Evolutionary conservation across 345 rosid species (phyloP).

Genomic region (Eucalyptus regnans): DNA sequence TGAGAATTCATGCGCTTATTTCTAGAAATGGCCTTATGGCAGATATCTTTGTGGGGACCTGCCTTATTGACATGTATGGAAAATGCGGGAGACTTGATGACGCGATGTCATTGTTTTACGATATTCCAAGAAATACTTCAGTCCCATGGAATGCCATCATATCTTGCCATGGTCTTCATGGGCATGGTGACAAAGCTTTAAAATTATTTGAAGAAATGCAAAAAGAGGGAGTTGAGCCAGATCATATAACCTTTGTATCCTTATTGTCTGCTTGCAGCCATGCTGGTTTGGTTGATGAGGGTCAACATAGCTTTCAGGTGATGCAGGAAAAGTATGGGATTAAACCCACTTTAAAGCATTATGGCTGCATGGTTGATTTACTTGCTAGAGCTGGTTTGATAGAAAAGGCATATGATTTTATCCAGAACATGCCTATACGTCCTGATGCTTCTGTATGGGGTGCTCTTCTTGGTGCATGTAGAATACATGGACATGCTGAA

Average conservation of each 20-base stretch:
- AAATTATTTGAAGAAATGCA: conserved; percentile 26
- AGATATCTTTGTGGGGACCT: conserved; percentile 3
- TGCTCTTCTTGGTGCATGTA: conserved; percentile 46
- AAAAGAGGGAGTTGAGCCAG: conserved; percentile 18
- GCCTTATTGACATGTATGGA: conserved; percentile 10
- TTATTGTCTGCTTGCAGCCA: conserved; percentile 46
- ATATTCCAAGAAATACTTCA: neutral
- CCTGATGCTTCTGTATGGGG: conserved; percentile 36
- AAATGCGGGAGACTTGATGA: conserved; percentile 9
- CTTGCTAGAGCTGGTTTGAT: conserved; percentile 38
- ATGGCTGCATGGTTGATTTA: conserved; percentile 45
- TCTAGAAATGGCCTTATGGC: neutral
- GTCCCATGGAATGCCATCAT: conserved; percentile 38
- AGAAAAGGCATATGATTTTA: conserved; percentile 25
- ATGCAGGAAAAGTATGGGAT: conserved; percentile 15
- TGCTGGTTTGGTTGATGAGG: conserved; percentile 34
- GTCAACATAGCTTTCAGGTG: conserved; percentile 14
- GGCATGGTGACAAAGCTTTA: conserved; percentile 25
- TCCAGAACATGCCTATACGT: conserved; percentile 19
- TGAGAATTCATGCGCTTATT: neutral
- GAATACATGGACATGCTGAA: conserved; percentile 29
- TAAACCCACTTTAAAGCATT: conserved; percentile 25
- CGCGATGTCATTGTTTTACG: neutral
- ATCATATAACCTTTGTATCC: conserved; percentile 19
- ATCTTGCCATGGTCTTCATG: conserved; percentile 36